A percentile compares a stretch with the other conserved stretches of the same genome.
Conservation (phyloP, 78 protist species). For the Parvularia atlantis region DNA sequence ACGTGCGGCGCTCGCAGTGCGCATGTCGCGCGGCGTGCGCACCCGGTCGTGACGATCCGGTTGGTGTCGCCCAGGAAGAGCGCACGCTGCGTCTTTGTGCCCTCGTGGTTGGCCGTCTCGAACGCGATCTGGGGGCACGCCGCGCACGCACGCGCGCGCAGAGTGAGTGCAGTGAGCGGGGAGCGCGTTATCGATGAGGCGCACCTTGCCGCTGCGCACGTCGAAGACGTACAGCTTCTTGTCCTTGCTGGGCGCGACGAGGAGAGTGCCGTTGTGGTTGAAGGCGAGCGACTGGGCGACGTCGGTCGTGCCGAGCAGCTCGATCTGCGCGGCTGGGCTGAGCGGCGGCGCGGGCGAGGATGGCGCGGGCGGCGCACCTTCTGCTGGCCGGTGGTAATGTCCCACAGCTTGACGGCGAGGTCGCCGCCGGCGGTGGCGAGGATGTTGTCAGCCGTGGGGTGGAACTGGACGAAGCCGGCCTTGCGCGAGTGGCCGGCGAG, state of each 20-base stretch:
- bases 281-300: slow-evolving; percentile 63
- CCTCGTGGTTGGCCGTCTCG: background rate
- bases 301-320: slow-evolving; percentile 52
- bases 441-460: slow-evolving; percentile 86
- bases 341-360: too few relatives aligned
- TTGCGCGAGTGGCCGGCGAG: slow-evolving; percentile 82
- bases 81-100: too few relatives aligned
- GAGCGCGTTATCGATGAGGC: too few relatives aligned
- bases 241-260: slow-evolving; percentile 80
- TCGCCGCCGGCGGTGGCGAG: slow-evolving; percentile 47
- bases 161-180: too few relatives aligned
- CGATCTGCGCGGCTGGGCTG: too few relatives aligned
- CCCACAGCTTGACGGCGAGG: slow-evolving; percentile 76
- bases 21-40: background rate
- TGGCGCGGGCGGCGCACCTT: too few relatives aligned
- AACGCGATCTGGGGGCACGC: too few relatives aligned
- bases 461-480: slow-evolving; percentile 65
- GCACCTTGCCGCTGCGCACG: slow-evolving; percentile 53
- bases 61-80: slow-evolving; percentile 60
- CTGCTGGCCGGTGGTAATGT: slow-evolving; percentile 66
- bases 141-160: too few relatives aligned
- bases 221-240: slow-evolving; percentile 83
- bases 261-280: slow-evolving; percentile 74
- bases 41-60: slow-evolving; percentile 75
- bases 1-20: background rate